phyloP scores from a whole-genome alignment of 2,329 filamentous ascomycete species.

The Neofusicoccum cordaticola region DNA sequence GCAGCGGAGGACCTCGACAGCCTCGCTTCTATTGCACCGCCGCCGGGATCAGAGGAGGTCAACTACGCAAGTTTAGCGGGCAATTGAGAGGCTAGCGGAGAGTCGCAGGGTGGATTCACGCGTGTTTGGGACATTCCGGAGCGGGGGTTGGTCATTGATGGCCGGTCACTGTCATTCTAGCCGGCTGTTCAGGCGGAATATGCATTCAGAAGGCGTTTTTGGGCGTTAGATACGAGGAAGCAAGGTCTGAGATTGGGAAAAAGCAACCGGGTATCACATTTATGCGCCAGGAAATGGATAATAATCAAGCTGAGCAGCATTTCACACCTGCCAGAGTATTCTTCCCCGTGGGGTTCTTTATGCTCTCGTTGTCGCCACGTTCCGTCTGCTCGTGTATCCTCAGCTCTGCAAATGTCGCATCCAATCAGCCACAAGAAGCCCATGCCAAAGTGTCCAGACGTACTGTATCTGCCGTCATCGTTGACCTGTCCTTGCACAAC shows the following conservation, averaged over 20 bases:
- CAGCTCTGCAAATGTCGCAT: conserved; percentile 57
- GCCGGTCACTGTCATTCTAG: conserved; percentile 22
- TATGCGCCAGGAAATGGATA: not conserved
- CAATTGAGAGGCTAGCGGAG: conserved; percentile 54
- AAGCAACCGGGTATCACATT: conserved; percentile 14
- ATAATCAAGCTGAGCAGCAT: conserved; percentile 34
- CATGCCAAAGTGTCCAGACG: conserved; percentile 30
- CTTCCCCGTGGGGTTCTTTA: conserved; percentile 62
- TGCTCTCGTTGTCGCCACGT: conserved; percentile 85
- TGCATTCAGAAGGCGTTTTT: conserved; percentile 26
- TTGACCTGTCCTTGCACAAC: conserved; percentile 72
- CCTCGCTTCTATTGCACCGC: conserved; percentile 62
- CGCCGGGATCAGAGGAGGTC: conserved; percentile 76
- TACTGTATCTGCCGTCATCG: conserved; percentile 59
- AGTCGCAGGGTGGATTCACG: too few species aligned
- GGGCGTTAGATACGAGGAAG: not conserved
- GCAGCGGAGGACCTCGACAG: conserved; percentile 43
- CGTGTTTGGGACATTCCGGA: conserved; percentile 3
- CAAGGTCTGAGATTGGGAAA: not conserved
- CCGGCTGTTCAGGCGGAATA: not conserved
- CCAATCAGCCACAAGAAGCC: conserved; percentile 17
- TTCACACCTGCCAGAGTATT: conserved; percentile 34
- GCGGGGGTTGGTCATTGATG: conserved; percentile 18
- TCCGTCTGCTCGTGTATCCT: conserved; percentile 90
- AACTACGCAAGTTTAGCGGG: conserved; percentile 84